These are phyloP conservation scores for Diaporthe aspalathi DNA, from an alignment of 2,329 filamentous ascomycete species.

Conservation along the genomic window DNA sequence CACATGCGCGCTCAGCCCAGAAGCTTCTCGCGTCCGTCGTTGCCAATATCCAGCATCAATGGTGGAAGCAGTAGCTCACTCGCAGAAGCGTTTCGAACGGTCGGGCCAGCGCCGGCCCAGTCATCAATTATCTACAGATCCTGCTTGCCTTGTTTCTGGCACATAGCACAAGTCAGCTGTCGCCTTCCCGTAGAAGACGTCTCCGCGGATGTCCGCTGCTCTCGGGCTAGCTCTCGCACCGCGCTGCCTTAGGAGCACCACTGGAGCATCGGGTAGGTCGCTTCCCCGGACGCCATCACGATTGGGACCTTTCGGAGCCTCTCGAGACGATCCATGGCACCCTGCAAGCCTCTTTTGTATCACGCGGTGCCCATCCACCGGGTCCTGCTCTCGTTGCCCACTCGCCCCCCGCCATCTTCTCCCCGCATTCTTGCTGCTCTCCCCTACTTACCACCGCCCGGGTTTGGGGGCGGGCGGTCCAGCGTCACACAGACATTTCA, in stretches of 20 bases:
- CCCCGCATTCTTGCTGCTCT: slow-evolving; percentile 13
- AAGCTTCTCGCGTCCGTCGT: neutral
- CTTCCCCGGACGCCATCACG: slow-evolving; percentile 5
- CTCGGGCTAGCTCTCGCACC: neutral
- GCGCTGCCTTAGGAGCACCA: no score
- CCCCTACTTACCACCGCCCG: neutral
- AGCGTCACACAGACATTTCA: no score
- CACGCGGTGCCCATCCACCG: neutral
- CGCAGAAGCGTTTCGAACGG: neutral
- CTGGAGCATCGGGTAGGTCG: neutral
- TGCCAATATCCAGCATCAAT: neutral
- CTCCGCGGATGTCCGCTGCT: slow-evolving; percentile 15
- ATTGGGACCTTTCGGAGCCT: neutral
- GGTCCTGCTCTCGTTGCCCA: slow-evolving; percentile 11
- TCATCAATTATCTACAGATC: neutral
- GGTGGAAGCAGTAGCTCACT: neutral
- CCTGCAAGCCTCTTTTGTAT: slow-evolving; percentile 14
- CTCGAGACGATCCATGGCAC: slow-evolving; percentile 5
- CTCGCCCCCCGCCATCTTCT: neutral
- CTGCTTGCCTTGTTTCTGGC: neutral
- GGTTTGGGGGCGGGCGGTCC: no score
- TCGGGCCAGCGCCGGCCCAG: no score
- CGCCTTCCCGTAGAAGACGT: neutral
- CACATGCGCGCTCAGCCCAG: neutral
- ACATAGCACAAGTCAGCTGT: neutral